Evolutionary conservation across 2,329 filamentous ascomycete genomes (phyloP), one percentile per base, ranked within the genome.

Genomic region (Phaeosphaeriaceae sp.): DNA sequence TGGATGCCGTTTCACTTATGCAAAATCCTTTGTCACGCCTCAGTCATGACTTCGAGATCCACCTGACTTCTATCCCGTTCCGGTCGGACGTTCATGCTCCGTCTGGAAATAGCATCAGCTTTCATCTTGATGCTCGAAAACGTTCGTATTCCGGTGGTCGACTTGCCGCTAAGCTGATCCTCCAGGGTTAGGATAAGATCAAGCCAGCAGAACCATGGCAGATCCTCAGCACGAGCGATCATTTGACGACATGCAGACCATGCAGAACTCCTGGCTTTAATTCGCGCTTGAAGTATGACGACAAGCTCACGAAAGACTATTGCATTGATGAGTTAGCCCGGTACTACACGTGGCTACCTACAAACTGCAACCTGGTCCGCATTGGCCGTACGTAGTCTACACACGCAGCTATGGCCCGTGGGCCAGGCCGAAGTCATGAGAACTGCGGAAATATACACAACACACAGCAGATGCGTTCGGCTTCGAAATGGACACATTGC

Each of bases 91-190:
- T 57, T 61, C 46, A 56, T 57, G 54, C 54, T 61, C 51, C 47
- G 54, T 62, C 72, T 67, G 54, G 69, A 75, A 75, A 76, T 76
- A 76, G 71, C 59, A 67, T 47, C 64, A 46, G 48, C 52, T 63
- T 65, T 61, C 62, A 60, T 62, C 65, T 67, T 65, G 55, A 61
- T 58, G 54, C 48, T 57, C 51, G 65, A 65, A 64, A 66, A 67
- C 53, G 56, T 53, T 65, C 57, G 60, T 69, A 68, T 69, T 66
- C 69, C 66, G 69, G 62, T 70, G n/a, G 53, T 68, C 69, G 60
- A 65, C 67, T 60, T 58, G 52, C 51, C 54, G 69, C 68, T 62
- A 67, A 68, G 70, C 51, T 54, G 52, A 57, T 61, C 48, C 27
- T 54, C 46, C 57, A 58, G 66, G 65, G 57, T 61, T 60, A 51